Evolutionary conservation across 768 basidiomycete species (phyloP), one percentile per base, ranked within the genome.

Genomic region (Russula ochroleuca): DNA sequence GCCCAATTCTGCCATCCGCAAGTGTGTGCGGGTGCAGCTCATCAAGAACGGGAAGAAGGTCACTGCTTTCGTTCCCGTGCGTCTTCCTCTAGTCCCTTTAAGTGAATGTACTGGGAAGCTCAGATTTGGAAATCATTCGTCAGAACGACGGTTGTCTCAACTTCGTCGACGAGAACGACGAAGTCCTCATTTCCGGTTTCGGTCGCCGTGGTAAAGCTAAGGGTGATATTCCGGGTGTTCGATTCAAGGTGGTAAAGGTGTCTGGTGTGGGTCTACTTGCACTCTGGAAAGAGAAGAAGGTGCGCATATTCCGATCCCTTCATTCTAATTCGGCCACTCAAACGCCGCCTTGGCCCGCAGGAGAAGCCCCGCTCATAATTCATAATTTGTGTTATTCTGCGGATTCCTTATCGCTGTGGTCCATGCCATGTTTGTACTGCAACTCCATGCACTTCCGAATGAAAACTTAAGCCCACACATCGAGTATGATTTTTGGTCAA

Each of bases 11-110:
- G 97, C 97, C 76, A 98, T 99, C 79, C 94, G 97, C 78, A 99
- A 99, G 78, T 99, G 97, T 82, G 97, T 99, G 70, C 94, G 97
- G 81, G 97, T 99, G 67, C 97, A 99, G 74, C 84, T 99, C 71
- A 98, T 99, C 78, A 99, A 99, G 86, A 99, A 99, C 81, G 97
- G 97, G 70, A 99, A 99, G 89, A 98, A 98, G 78, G 96, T 99
- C 75, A 98, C 96, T 68, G 97, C 97, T 73, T 99, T 99, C 88
- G 97, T 98, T 45, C 96, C 96, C 67, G 92, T 92, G 72, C 70
- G 92, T 85, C 45, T 11, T 50, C 35, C 33, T 31, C 17, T 43
- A 33, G 1, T 11, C 28, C 19, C 31, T 33, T 28, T 33, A 5
- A 9, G 19, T 47, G 13, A 23, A 25, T 45, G 9, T 13, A 8